These are phyloP conservation scores for Claviceps maximensis DNA, from an alignment of 2,329 filamentous ascomycete genomes.

Conservation along the genomic window DNA sequence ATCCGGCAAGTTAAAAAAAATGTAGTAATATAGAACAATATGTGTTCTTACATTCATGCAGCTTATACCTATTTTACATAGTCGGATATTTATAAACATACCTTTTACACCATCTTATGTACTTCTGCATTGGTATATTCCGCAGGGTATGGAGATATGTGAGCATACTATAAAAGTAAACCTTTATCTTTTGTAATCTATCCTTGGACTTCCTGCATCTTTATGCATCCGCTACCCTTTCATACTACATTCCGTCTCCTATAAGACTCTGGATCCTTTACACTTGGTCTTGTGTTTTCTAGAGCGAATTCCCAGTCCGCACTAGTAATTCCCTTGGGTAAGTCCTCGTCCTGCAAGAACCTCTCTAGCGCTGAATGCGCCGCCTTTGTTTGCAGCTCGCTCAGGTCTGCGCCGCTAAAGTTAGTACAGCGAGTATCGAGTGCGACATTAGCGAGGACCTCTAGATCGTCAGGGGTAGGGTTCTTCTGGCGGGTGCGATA, in stretches of 20 bases:
- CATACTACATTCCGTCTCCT: constrained; percentile 21
- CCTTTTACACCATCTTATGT: too few species aligned
- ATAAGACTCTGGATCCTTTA: constrained; percentile 33
- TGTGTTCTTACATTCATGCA: too few species aligned
- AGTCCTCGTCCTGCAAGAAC: constrained; percentile 19
- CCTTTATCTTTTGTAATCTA: too few species aligned
- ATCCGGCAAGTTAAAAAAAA: too few species aligned
- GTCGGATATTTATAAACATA: too few species aligned
- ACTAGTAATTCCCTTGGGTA: constrained; percentile 15
- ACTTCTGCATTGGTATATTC: too few species aligned
- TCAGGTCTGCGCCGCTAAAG: constrained; percentile 60
- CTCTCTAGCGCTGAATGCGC: constrained; percentile 33
- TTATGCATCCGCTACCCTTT: too few species aligned
- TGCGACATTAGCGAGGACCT: constrained; percentile 50
- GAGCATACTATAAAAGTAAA: too few species aligned
- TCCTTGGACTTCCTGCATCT: too few species aligned
- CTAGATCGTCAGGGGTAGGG: constrained; percentile 30
- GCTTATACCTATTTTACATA: too few species aligned
- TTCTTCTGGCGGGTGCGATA: constrained; percentile 31
- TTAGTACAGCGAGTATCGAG: constrained; percentile 53
- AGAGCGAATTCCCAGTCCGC: constrained; percentile 42
- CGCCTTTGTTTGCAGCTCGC: constrained; percentile 33
- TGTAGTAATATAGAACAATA: too few species aligned
- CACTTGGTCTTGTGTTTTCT: constrained; percentile 34
- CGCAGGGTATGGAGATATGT: too few species aligned